Evolutionary conservation across 2,329 filamentous ascomycete species (phyloP), one percentile per base, ranked within the genome.

Genomic region (Paecilomyces sp.): DNA sequence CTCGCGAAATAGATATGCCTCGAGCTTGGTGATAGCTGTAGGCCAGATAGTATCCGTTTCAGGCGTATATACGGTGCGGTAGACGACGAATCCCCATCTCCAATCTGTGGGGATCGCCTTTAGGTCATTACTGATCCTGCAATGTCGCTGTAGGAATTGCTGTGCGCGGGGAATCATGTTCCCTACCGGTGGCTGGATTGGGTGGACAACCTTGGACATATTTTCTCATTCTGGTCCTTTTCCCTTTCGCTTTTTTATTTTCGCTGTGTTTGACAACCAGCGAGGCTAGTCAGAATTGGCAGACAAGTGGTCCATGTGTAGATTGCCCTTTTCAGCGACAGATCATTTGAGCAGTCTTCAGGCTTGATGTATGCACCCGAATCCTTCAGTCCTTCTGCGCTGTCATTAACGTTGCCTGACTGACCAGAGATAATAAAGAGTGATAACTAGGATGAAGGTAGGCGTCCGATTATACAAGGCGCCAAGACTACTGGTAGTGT

Each of bases 41-140:
- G 58, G 57, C 63, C 62, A 67, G 13, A 63, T 33, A 47, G 58
- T 18, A 50, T 67, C 62, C 2, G 66, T 65, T 60, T 68, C 63
- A n/a, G 63, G 47, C 8, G 64, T 66, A 50, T 66, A 66, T 34
- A 67, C 62, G 7, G 64, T 66, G 25, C 65, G 60, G 57, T 65
- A 68, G 54, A 67, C 65, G 25, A 65, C 58, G 58, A 58, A 66
- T 18, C 61, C 66, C 66, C 58, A 66, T 54, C 41, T 18, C 51
- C 57, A 47, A 61, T 31, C 55, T 59, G 61, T 30, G 62, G 54
- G 47, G 59, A 61, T 58, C 56, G 34, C 65, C 60, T 6, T n/a
- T 28, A 64, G 60, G 22, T 22, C 61, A 58, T 47, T 64, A 63
- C 9, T 61, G 54, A 15, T 61, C 13, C n/a, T 41, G 36, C 36